Base-by-base conservation (phyloP, 805 yeast species). In the Gaillardinia entomophila region DNA sequence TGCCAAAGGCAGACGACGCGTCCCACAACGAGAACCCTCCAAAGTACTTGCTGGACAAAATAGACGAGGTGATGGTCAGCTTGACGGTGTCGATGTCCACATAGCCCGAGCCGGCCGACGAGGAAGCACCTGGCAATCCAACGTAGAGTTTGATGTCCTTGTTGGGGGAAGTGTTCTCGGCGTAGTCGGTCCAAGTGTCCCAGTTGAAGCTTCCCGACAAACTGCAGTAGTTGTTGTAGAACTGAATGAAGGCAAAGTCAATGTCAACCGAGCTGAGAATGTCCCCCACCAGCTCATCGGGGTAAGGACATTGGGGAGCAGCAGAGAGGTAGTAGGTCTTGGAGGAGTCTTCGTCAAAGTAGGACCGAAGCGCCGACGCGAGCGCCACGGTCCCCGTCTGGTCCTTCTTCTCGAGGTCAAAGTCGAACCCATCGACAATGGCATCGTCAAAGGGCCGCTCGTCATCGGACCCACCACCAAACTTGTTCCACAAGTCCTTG, bases 261-360 rank as follows among this genome's bases (percentile, higher is more conserved):
- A 88, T 66, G 24, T 74, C 66, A 8, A 85, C 77, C 57, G 71
- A 30, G 75, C 42, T 34, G 28, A 59, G 39, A 16, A 53, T 40
- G 14, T 41, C 46, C 14, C 56, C 55, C 14, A 54, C 42, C 16
- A 48, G 45, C 7, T 42, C 79, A 62, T 88, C 96, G 13, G 96
- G 95, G 55, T 79, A 82, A 16, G 77, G 81, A 64, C 96, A 89
- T 63, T 87, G 96, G 14, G 96, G 96, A 41, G 96, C 90, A 43
- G 95, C 95, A 33, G 94, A 77, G 28, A 87, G 62, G 54, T 80
- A 84, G 62, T 79, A 84, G 18, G 59, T 46, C 57, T 79, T 82
- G 28, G 82, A 66, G 12, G 43, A 4, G 35, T 53, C 56, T 1
- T 19, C 13, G 6, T 35, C 28, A 26, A 45, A 53, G 16, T 36